Percentiles rank a stretch among this genome's conserved stretches.
Evolutionary conservation across 2,329 filamentous ascomycete genomes (phyloP).

Genomic region (Arthroderma sp.): DNA sequence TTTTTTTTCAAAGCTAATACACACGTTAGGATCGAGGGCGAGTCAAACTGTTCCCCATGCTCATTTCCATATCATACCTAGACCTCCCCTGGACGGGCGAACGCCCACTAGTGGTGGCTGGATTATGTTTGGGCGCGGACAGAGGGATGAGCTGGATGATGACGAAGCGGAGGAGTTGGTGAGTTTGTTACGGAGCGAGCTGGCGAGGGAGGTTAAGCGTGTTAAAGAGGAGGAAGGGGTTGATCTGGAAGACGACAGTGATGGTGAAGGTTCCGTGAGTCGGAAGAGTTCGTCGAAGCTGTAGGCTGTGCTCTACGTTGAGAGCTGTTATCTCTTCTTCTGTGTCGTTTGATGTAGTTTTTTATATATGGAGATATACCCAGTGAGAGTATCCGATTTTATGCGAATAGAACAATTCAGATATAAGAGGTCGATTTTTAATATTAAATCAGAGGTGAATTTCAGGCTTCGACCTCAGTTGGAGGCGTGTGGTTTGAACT

Average conservation of each 20-base stretch:
- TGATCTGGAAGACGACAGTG: slow-evolving; percentile 18
- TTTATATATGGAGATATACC: too few relatives aligned
- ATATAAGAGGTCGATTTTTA: too few relatives aligned
- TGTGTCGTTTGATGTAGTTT: too few relatives aligned
- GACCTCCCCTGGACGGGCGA: slow-evolving; percentile 40
- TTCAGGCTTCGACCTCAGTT: too few relatives aligned
- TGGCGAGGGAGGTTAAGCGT: slow-evolving; percentile 24
- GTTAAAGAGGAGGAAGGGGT: slow-evolving; percentile 25
- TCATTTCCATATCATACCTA: slow-evolving; percentile 87
- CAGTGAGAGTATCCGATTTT: too few relatives aligned
- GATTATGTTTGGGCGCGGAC: slow-evolving; percentile 35
- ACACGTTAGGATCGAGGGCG: slow-evolving; percentile 52
- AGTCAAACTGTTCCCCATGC: slow-evolving; percentile 88
- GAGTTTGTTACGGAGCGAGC: slow-evolving; percentile 22
- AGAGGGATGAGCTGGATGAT: slow-evolving; percentile 35
- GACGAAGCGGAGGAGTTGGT: slow-evolving; percentile 30
- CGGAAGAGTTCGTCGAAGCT: too few relatives aligned
- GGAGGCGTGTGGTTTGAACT: too few relatives aligned
- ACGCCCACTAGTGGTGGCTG: slow-evolving; percentile 19
- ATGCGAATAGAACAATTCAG: too few relatives aligned
- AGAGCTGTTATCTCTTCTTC: too few relatives aligned
- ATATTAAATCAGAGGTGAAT: too few relatives aligned
- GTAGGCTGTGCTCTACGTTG: too few relatives aligned
- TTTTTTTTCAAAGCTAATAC: neutral
- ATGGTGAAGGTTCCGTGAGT: too few relatives aligned